phyloP scores from a whole-genome alignment of 1,284 basidiomycete genomes.

The Boletus holoroseus region DNA sequence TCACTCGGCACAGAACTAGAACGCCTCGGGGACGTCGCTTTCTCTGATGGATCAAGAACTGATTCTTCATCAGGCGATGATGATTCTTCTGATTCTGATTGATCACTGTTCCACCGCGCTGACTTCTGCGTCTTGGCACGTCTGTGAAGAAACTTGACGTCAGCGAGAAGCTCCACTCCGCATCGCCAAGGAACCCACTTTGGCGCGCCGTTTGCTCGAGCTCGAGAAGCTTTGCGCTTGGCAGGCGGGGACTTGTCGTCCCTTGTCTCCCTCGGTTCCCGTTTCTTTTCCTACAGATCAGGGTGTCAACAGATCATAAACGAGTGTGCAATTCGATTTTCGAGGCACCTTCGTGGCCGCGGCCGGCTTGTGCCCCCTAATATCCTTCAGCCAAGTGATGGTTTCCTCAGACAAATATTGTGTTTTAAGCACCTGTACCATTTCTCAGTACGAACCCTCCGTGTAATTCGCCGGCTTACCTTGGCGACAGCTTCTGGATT shows the following conservation, averaged over 20 bases:
- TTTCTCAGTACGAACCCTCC: conserved; percentile 5
- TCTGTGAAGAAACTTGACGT: conserved; percentile 24
- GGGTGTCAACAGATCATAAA: conserved; percentile 1
- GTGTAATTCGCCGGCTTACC: conserved; percentile 34
- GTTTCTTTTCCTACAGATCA: conserved; percentile 32
- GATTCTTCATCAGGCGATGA: conserved; percentile 28
- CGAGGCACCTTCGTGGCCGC: conserved; percentile 20
- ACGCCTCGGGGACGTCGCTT: conserved; percentile 26
- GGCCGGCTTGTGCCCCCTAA: conserved; percentile 20
- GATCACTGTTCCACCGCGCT: conserved; percentile 32
- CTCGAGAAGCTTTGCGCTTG: conserved; percentile 40
- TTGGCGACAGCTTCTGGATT: conserved; percentile 58
- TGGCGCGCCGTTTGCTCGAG: conserved; percentile 36
- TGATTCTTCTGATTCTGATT: conserved; percentile 36
- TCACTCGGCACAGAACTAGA: conserved; percentile 27
- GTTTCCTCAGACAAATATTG: conserved; percentile 62
- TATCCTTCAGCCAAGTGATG: conserved; percentile 48
- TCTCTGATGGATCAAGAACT: conserved; percentile 27
- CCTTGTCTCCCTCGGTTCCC: conserved; percentile 25
- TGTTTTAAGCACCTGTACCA: conserved; percentile 52
- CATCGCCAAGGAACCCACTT: conserved; percentile 35
- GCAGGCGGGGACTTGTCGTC: conserved; percentile 34
- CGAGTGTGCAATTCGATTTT: background rate
- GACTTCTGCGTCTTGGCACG: conserved; percentile 32
- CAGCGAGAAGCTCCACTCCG: conserved; percentile 3